A percentile compares a stretch with the other conserved stretches of the same genome.
phyloP scores from a whole-genome alignment of 1,139 yeast species.

The Suhomyces atakaporum region DNA sequence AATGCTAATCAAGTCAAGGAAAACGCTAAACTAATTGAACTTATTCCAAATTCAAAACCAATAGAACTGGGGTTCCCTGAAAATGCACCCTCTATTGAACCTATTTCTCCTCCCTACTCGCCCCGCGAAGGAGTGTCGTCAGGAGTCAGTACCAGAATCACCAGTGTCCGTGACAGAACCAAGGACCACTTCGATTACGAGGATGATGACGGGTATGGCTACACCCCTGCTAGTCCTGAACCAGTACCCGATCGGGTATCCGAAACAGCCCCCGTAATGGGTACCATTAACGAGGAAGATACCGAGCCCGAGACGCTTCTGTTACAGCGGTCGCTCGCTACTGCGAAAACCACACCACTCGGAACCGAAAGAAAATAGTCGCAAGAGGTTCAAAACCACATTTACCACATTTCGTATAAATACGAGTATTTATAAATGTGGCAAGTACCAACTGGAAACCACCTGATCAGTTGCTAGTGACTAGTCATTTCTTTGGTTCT shows the following conservation, averaged over 20 bases:
- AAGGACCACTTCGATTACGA: conserved; percentile 10
- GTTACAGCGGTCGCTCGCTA: not conserved
- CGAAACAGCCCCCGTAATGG: not conserved
- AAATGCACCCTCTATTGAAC: conserved; percentile 1
- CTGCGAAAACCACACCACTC: not conserved
- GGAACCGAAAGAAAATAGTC: conserved; percentile 1
- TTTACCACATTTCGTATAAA: no score
- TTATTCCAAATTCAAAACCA: no score
- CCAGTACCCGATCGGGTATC: no score
- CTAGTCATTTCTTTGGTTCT: no score
- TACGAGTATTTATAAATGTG: no score
- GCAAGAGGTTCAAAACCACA: not conserved
- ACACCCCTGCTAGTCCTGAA: not conserved
- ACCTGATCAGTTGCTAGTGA: no score
- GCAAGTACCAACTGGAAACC: no score
- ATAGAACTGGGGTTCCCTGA: not conserved
- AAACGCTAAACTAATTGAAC: no score
- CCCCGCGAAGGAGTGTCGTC: conserved; percentile 6
- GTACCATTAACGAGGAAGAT: conserved; percentile 9
- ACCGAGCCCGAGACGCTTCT: conserved; percentile 3
- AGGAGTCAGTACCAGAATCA: not conserved
- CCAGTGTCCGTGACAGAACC: conserved; percentile 7
- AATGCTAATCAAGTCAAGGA: not conserved
- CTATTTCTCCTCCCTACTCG: conserved; percentile 12
- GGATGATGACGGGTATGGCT: conserved; percentile 14